These are phyloP conservation scores for Meyerozyma carpophila DNA, from an alignment of 1,139 yeast genomes.

Conservation along the genomic window DNA sequence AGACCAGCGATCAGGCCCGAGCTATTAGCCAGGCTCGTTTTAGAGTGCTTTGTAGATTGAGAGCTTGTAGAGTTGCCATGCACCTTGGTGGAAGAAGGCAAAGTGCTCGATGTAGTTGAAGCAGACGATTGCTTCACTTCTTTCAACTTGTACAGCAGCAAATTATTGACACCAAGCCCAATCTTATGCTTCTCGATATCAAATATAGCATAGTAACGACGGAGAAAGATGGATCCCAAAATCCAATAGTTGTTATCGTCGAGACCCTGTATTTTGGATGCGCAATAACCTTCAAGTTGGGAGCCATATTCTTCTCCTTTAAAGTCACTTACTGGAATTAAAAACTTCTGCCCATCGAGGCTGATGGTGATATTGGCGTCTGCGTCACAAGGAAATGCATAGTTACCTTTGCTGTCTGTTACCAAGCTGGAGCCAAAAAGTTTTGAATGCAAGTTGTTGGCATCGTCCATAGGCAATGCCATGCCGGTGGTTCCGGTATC, in stretches of 20 bases:
- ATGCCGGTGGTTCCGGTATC: slow-evolving; percentile 69
- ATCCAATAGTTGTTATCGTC: slow-evolving; percentile 35
- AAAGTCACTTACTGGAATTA: slow-evolving; percentile 40
- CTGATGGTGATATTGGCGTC: slow-evolving; percentile 25
- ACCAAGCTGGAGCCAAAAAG: slow-evolving; percentile 41
- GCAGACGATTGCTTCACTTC: background rate
- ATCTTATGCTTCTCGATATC: slow-evolving; percentile 45
- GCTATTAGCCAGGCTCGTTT: slow-evolving; percentile 1
- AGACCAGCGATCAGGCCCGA: slow-evolving; percentile 1
- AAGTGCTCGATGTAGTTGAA: background rate
- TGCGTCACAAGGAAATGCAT: slow-evolving; percentile 54
- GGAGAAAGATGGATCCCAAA: slow-evolving; percentile 58
- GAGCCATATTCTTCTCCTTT: slow-evolving; percentile 42
- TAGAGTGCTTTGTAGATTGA: background rate
- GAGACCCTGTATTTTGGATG: slow-evolving; percentile 61
- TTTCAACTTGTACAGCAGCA: slow-evolving; percentile 4
- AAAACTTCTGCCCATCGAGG: slow-evolving; percentile 40
- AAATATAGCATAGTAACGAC: slow-evolving; percentile 54
- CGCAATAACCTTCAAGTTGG: slow-evolving; percentile 47
- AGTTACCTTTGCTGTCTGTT: slow-evolving; percentile 53
- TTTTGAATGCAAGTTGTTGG: slow-evolving; percentile 41
- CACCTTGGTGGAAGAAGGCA: too few species aligned
- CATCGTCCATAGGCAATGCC: slow-evolving; percentile 54
- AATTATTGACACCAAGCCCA: slow-evolving; percentile 41
- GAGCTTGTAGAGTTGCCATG: background rate